A percentile compares a stretch with the other conserved stretches of the same genome.
Conservation (phyloP, 352 stramenopile genomes). For the Phytophthora fragariae region DNA sequence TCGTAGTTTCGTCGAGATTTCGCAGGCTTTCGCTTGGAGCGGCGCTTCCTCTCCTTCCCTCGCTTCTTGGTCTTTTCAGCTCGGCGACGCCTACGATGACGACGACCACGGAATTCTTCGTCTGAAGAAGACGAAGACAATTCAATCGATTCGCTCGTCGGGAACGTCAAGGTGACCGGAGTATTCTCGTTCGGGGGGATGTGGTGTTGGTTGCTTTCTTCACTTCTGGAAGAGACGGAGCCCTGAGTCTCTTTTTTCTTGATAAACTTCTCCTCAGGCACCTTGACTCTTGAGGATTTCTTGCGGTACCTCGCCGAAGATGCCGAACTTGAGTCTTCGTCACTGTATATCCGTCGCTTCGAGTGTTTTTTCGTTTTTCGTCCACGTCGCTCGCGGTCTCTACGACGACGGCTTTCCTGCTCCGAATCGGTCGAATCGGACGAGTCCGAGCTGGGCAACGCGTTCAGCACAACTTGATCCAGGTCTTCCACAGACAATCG, state of each 20-base stretch:
- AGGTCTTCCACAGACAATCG: slow-evolving; percentile 33
- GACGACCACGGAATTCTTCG: slow-evolving; percentile 24
- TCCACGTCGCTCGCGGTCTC: slow-evolving; percentile 7
- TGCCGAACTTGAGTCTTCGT: slow-evolving; percentile 2
- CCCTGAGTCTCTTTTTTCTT: slow-evolving; percentile 1
- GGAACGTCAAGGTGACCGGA: slow-evolving; percentile 20
- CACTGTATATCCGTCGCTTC: slow-evolving; percentile 7
- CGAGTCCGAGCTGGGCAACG: slow-evolving; percentile 44
- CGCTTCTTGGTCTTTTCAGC: slow-evolving; percentile 19
- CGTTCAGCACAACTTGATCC: slow-evolving; percentile 43
- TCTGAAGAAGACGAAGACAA: slow-evolving; percentile 18
- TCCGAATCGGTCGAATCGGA: slow-evolving; percentile 46
- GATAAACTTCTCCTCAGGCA: background rate
- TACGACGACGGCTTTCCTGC: slow-evolving; percentile 22
- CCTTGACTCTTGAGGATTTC: background rate
- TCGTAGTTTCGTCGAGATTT: slow-evolving; percentile 31
- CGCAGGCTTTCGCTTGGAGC: slow-evolving; percentile 15
- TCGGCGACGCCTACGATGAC: slow-evolving; percentile 21
- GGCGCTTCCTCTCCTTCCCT: slow-evolving; percentile 22
- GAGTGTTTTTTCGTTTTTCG: slow-evolving; percentile 19
- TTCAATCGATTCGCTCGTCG: slow-evolving; percentile 13
- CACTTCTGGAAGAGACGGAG: slow-evolving; percentile 25
- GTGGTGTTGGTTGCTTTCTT: slow-evolving; percentile 10
- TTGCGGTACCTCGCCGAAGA: slow-evolving; percentile 16
- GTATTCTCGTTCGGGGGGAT: slow-evolving; percentile 6